These are phyloP conservation scores for Colletotrichum caudatum DNA, from an alignment of 2,329 filamentous ascomycete genomes.

Conservation along the genomic window DNA sequence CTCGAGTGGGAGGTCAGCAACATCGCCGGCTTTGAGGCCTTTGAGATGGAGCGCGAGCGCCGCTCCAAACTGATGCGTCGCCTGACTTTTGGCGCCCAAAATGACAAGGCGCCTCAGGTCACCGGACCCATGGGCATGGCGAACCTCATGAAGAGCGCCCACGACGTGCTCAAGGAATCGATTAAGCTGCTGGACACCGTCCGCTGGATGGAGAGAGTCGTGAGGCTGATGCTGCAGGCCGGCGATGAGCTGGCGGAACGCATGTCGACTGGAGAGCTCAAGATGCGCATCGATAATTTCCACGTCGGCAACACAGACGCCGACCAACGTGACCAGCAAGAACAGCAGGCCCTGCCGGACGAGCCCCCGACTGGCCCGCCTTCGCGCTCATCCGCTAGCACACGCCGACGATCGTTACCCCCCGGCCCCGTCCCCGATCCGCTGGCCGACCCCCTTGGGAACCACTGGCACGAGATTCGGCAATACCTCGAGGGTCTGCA, in stretches of 20 bases:
- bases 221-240: conserved; percentile 57
- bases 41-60: conserved; percentile 45
- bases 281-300: conserved; percentile 41
- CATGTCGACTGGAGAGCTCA: conserved; percentile 41
- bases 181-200: conserved; percentile 61
- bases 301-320: conserved; percentile 7
- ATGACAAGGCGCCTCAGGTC: conserved; percentile 25
- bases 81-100: conserved; percentile 21
- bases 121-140: conserved; percentile 58
- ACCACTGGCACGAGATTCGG: conserved; percentile 60
- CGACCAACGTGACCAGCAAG: conserved; percentile 26
- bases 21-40: conserved; percentile 55
- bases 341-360: conserved; percentile 35
- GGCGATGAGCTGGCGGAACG: conserved; percentile 57
- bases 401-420: conserved; percentile 26
- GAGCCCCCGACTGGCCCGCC: conserved; percentile 33
- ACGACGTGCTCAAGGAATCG: conserved; percentile 59
- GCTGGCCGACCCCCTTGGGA: conserved; percentile 45
- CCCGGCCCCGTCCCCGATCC: conserved; percentile 21
- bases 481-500: conserved; percentile 60
- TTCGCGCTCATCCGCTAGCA: conserved; percentile 31
- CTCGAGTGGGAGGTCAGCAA: conserved; percentile 58
- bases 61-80: conserved; percentile 43
- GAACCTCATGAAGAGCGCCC: conserved; percentile 61
- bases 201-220: conserved; percentile 60